Percentiles rank a stretch among this genome's conserved stretches.
phyloP scores from a whole-genome alignment of 805 yeast species.

The Myxozyma sirexii region DNA sequence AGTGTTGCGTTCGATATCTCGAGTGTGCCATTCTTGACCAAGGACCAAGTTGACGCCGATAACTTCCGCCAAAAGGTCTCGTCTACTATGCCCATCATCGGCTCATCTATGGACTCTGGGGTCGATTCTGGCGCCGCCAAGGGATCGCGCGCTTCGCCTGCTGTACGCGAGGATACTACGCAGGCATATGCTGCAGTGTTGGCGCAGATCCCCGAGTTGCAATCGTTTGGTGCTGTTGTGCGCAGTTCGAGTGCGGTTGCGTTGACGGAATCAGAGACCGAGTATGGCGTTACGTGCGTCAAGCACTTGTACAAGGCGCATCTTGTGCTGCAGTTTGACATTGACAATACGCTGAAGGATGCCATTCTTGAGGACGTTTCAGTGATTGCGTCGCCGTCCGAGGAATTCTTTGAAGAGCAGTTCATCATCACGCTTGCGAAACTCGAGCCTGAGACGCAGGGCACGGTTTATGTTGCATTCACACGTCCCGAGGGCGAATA shows the following conservation, averaged over 20 bases:
- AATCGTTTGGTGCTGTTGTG: slow-evolving; percentile 70
- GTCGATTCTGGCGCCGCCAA: slow-evolving; percentile 35
- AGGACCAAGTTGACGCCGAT: slow-evolving; percentile 45
- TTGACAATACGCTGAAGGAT: slow-evolving; percentile 81
- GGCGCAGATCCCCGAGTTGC: slow-evolving; percentile 70
- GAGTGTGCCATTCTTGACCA: slow-evolving; percentile 56
- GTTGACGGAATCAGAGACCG: slow-evolving; percentile 90
- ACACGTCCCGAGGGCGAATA: slow-evolving; percentile 53
- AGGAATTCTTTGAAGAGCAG: slow-evolving; percentile 57
- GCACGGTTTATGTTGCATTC: slow-evolving; percentile 77
- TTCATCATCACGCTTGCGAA: slow-evolving; percentile 73
- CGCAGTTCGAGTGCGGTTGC: slow-evolving; percentile 67
- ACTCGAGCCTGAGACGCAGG: slow-evolving; percentile 70
- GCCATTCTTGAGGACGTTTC: slow-evolving; percentile 75
- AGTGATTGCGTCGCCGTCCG: slow-evolving; percentile 50
- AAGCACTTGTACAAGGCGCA: slow-evolving; percentile 80
- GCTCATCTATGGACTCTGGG: slow-evolving; percentile 8
- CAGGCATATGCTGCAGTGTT: slow-evolving; percentile 67
- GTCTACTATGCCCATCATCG: slow-evolving; percentile 37
- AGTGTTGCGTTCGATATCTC: slow-evolving; percentile 70
- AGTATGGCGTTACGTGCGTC: slow-evolving; percentile 80
- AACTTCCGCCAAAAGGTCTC: slow-evolving; percentile 54
- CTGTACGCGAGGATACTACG: slow-evolving; percentile 36
- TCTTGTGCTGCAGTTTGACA: slow-evolving; percentile 76
- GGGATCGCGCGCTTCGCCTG: slow-evolving; percentile 28